Base-by-base conservation (phyloP, 805 yeast species). In the Alloascoidea hylecoeti region DNA sequence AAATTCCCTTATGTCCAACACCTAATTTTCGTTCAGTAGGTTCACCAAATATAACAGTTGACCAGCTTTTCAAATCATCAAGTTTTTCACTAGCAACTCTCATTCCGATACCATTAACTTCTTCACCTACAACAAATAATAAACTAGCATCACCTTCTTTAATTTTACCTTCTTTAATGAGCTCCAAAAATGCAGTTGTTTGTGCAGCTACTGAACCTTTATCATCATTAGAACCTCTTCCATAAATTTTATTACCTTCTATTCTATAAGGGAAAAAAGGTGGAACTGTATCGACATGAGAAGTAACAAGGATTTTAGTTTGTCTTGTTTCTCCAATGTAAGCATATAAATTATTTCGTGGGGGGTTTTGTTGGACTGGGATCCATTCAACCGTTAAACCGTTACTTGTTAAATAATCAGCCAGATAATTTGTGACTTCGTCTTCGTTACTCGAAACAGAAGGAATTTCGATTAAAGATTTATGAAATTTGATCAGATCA, bases 211-310 rank as follows among this genome's bases (percentile, higher is more conserved):
- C 75, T 5, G 82, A 72, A 0, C 66, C 82, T 49, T 78, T 78
- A n/a, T 82, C 86, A 49, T 78, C 88, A 40, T 68, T 63, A 1
- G 79, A 52, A 2, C 88, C 88, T 39, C 88, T 61, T 16, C 86
- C 86, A 48, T 63, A 67, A 14, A 78, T 72, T 17, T 53, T 52
- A 35, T 66, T 60, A 2, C 71, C 76, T 17, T 51, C 47, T 9
- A 65, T 52, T 2, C 48, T 46, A 51, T 77, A 78, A 2, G 67
- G 68, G 38, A 76, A 51, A 46, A 48, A 76, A 0, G 84, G 83
- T 9, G 85, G 85, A 6, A 78, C 86, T 0, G 85, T 78, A 47
- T 78, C 86, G 28, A 77, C 68, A 48, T 78, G 86, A 9, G 81
- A 70, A 1, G 82, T 73, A 16, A 78, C 46, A 32, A 75, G 48